Percentiles rank a stretch among this genome's conserved stretches.
Conservation (phyloP, 306 rosid species). For the Gastrolobium bilobum region DNA sequence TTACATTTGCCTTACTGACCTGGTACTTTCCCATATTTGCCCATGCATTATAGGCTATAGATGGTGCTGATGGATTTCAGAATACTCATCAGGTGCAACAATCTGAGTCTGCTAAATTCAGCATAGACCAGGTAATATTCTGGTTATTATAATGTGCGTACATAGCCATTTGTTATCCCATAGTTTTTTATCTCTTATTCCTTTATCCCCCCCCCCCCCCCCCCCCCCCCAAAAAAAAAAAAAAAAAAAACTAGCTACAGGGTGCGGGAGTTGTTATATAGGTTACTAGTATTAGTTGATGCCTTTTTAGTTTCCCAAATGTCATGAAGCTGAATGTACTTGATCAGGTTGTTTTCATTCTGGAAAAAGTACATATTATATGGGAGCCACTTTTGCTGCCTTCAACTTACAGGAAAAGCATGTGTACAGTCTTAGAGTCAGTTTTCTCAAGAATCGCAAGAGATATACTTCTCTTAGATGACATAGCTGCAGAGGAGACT, state of each 20-base stretch:
- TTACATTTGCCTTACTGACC: constrained; percentile 34
- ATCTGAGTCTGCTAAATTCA: constrained; percentile 83
- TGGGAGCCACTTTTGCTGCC: constrained; percentile 95
- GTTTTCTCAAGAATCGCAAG: constrained; percentile 80
- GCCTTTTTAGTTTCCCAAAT: constrained; percentile 35
- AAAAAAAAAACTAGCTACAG: neutral
- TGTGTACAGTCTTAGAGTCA: constrained; percentile 82
- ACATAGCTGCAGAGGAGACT: constrained; percentile 96
- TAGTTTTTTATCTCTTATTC: constrained; percentile 32
- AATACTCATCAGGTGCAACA: constrained; percentile 84
- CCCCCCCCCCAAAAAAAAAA: too few relatives aligned
- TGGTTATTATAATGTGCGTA: constrained; percentile 31
- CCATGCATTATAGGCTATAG: constrained; percentile 74
- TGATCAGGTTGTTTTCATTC: constrained; percentile 86
- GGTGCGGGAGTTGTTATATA: constrained; percentile 15
- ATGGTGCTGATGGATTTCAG: constrained; percentile 92
- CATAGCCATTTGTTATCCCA: constrained; percentile 27
- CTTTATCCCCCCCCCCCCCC: too few relatives aligned
- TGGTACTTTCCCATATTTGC: constrained; percentile 41
- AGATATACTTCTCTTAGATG: constrained; percentile 89
- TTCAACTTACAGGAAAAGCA: constrained; percentile 81
- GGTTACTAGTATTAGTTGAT: constrained; percentile 33
- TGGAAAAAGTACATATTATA: constrained; percentile 89
- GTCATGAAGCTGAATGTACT: constrained; percentile 42
- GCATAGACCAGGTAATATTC: constrained; percentile 86